phyloP scores from a whole-genome alignment of 305 asterid genomes.

The Stenogyne calaminthoides region DNA sequence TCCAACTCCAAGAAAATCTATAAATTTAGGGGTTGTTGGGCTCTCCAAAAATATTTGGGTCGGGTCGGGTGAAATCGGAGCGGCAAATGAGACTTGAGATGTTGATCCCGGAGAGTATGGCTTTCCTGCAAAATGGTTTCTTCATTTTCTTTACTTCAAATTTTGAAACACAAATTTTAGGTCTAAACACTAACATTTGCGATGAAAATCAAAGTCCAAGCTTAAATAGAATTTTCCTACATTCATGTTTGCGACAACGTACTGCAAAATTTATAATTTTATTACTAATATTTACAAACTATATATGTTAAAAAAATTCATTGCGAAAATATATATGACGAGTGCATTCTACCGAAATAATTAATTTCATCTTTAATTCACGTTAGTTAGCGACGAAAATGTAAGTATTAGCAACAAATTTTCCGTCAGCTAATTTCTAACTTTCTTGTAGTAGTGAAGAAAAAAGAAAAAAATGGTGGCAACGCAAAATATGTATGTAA shows the following conservation, averaged over 20 bases:
- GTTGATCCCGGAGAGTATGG: slow-evolving; percentile 27
- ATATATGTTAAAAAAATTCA: too few species aligned
- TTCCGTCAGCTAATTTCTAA: too few species aligned
- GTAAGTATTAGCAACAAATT: too few species aligned
- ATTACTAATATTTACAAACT: too few species aligned
- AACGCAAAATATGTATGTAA: too few species aligned
- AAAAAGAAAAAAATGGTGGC: too few species aligned
- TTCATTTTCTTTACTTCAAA: background rate
- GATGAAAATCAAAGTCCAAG: too few species aligned
- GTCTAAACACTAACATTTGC: background rate
- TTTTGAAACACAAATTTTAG: background rate
- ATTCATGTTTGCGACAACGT: background rate
- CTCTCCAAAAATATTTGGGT: slow-evolving; percentile 20
- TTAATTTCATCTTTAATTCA: too few species aligned
- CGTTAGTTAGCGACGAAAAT: too few species aligned
- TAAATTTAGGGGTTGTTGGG: slow-evolving; percentile 34
- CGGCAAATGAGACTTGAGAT: slow-evolving; percentile 27
- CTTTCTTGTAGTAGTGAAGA: too few species aligned
- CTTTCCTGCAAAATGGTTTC: slow-evolving; percentile 21
- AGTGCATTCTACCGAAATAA: too few species aligned
- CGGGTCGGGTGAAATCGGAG: slow-evolving; percentile 25
- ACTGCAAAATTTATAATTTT: background rate
- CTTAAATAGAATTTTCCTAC: background rate
- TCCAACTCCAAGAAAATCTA: slow-evolving; percentile 62
- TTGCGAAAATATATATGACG: too few species aligned